phyloP scores from a whole-genome alignment of 805 yeast genomes.

The Saturnispora diversa region DNA sequence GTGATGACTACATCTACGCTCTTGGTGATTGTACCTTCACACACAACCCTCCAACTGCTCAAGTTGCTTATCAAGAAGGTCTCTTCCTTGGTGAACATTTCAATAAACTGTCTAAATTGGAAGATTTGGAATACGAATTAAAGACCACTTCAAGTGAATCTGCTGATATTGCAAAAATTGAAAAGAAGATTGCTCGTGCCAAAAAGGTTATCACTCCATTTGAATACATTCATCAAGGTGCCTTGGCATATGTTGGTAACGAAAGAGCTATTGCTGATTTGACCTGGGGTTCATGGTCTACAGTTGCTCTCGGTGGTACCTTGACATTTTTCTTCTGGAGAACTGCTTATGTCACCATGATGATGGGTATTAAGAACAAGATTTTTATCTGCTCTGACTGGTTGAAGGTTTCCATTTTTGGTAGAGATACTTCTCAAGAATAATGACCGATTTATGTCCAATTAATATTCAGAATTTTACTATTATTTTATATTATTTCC shows the following conservation, averaged over 20 bases:
- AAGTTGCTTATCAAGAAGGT: conserved; percentile 95
- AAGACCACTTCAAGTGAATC: conserved; percentile 30
- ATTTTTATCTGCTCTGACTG: conserved; percentile 81
- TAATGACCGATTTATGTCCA: too few relatives aligned
- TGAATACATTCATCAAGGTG: conserved; percentile 81
- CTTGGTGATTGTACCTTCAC: conserved; percentile 93
- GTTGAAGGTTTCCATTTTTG: conserved; percentile 79
- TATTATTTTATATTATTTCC: not conserved
- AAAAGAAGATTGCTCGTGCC: conserved; percentile 32
- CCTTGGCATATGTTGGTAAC: conserved; percentile 87
- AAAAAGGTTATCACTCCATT: conserved; percentile 48
- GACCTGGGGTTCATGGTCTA: conserved; percentile 69
- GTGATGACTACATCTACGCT: conserved; percentile 75
- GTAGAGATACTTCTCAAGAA: conserved; percentile 87
- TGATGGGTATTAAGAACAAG: conserved; percentile 83
- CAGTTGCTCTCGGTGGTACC: conserved; percentile 75
- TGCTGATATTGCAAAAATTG: conserved; percentile 33
- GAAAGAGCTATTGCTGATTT: conserved; percentile 94
- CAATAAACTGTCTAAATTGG: conserved; percentile 54
- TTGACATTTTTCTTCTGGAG: conserved; percentile 92
- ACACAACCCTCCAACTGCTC: conserved; percentile 92
- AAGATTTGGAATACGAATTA: conserved; percentile 42
- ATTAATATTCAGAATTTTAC: too few relatives aligned
- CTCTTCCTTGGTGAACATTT: conserved; percentile 67
- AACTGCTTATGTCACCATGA: conserved; percentile 87